Base-by-base conservation (phyloP, 179 eudicot species). In the Corrigiola litoralis region DNA sequence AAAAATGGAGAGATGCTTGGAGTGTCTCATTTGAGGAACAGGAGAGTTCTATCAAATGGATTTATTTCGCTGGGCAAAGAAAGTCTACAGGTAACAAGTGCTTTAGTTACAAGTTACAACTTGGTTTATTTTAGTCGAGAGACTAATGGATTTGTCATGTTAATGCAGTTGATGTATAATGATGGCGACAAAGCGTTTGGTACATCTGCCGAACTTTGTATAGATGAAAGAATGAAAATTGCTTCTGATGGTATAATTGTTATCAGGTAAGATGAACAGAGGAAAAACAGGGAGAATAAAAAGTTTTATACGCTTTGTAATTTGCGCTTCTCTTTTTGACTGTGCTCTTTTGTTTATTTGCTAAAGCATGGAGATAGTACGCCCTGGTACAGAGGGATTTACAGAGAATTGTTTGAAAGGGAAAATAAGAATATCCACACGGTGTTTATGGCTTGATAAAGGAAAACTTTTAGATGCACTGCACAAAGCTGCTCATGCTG, bases 131-230 rank as follows among this genome's bases (percentile, higher is more conserved):
- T 47, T 60, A 45, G 23, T 58, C 16, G 10, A 52, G 37, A 42
- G 21, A 69, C 54, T 63, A 50, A 70, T 47, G 24, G 46, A 58
- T 40, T 8, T 31, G 16, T 53, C 36, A 69, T 70, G 25, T 75
- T 40, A 37, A 65, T 71, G 61, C 91, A 94, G 99, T 76, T 90
- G 77, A 94, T 94, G 99, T 94, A 90, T 77, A 90, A 83, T 67
- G 99, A 94, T 67, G 99, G 99, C 59, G 99, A 94, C 70, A 90
- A 94, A 80, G 99, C 99, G 61, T 94, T 87, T 67, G 99, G 99
- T 61, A 90, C 97, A 20, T 82, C 95, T 58, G 64, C 85, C 58
- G 99, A 94, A 71, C 99, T 94, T 25, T 87, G 99, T 69, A 28
- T 94, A 50, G 94, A 87, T 51, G 99, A 94, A 81, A 90, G 99